These are phyloP conservation scores for Hirschfeldia incana DNA, from an alignment of 345 rosid genomes.

Conservation along the genomic window DNA sequence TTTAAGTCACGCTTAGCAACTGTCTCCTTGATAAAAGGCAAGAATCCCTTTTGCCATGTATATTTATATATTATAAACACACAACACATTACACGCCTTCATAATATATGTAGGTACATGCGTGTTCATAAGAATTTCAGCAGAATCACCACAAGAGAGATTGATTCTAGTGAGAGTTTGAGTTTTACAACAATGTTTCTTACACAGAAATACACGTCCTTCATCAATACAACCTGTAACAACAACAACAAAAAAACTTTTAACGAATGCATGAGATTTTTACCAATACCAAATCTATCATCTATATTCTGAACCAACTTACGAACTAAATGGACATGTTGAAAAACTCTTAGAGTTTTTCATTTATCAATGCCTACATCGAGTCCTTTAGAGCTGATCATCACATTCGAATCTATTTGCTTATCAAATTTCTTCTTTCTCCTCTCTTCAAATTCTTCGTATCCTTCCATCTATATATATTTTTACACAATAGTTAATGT, in stretches of 20 bases:
- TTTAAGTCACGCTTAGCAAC: too few relatives aligned
- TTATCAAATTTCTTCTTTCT: conserved; percentile 94
- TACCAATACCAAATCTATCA: not conserved
- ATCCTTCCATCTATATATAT: conserved; percentile 75
- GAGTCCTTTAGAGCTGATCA: conserved; percentile 90
- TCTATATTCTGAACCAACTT: conserved; percentile 4
- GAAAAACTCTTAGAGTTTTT: not conserved
- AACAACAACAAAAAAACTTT: too few relatives aligned
- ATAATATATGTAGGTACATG: too few relatives aligned
- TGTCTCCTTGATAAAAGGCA: too few relatives aligned
- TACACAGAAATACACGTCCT: conserved; percentile 13
- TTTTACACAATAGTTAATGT: not conserved
- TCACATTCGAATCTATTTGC: conserved; percentile 93
- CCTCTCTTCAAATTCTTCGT: conserved; percentile 81
- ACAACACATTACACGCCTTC: too few relatives aligned
- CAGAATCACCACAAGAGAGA: too few relatives aligned
- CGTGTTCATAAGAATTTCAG: too few relatives aligned
- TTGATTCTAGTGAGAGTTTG: too few relatives aligned
- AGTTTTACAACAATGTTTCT: not conserved
- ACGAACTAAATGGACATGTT: not conserved
- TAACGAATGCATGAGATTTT: not conserved
- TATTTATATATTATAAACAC: too few relatives aligned
- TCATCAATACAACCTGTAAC: conserved; percentile 20
- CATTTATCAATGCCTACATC: conserved; percentile 84
- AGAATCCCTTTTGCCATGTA: too few relatives aligned